A percentile compares a stretch with the other conserved stretches of the same genome.
These are phyloP conservation scores for Scutellaria galericulata DNA, from an alignment of 257 asterid genomes.

Conservation along the genomic window DNA sequence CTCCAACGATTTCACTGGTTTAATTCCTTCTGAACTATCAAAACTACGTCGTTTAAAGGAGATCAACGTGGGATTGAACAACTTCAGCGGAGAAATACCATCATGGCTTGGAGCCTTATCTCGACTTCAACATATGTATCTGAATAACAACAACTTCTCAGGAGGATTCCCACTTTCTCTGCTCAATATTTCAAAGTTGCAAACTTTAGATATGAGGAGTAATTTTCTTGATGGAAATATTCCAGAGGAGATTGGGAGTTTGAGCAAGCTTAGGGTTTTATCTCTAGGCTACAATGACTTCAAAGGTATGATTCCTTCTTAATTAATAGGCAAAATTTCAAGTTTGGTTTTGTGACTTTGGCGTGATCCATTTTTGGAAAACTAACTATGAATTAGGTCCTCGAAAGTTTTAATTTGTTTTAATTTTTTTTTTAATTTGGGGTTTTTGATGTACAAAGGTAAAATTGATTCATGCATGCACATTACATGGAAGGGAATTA, in stretches of 20 bases:
- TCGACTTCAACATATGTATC: constrained; percentile 12
- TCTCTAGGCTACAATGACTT: too few relatives aligned
- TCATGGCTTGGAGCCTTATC: constrained; percentile 26
- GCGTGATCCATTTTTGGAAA: too few relatives aligned
- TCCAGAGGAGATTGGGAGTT: constrained; percentile 43
- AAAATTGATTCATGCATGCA: too few relatives aligned
- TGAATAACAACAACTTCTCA: not conserved
- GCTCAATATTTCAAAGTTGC: not conserved
- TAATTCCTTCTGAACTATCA: constrained; percentile 5
- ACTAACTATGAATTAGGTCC: too few relatives aligned
- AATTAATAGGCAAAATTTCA: too few relatives aligned
- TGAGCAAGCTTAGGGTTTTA: too few relatives aligned
- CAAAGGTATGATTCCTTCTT: too few relatives aligned
- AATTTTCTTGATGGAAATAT: constrained; percentile 32
- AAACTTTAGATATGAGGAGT: not conserved
- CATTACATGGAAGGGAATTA: too few relatives aligned
- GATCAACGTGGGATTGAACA: not conserved
- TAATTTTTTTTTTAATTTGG: too few relatives aligned
- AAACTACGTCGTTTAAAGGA: not conserved
- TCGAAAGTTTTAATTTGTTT: too few relatives aligned
- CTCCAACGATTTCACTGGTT: constrained; percentile 11
- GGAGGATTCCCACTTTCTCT: constrained; percentile 8
- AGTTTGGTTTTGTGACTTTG: too few relatives aligned
- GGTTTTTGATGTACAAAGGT: too few relatives aligned
- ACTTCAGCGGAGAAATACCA: constrained; percentile 23